Evolutionary conservation across 345 rosid species (phyloP).

Genomic region (Excoecaria cochinchinensis): DNA sequence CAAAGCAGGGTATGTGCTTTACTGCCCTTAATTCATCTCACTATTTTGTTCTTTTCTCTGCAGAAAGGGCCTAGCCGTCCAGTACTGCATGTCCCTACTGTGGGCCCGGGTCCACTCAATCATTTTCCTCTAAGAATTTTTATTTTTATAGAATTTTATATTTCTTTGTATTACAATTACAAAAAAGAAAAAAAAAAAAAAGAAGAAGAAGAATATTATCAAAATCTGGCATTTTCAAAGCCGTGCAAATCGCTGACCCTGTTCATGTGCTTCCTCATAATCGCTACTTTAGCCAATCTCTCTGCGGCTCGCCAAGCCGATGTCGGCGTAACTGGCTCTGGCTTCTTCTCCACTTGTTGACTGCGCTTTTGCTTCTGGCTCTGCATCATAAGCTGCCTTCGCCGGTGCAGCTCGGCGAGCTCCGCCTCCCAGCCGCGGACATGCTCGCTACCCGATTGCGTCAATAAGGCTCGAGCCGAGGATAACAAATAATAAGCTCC

Average conservation of each 20-base stretch:
- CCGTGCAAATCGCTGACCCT: constrained; percentile 96
- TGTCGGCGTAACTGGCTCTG: constrained; percentile 75
- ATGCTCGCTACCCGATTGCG: constrained; percentile 48
- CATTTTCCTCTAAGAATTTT: neutral
- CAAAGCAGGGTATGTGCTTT: neutral
- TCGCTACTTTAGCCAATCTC: constrained; percentile 83
- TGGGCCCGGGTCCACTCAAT: constrained; percentile 13
- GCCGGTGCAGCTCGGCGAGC: constrained; percentile 54
- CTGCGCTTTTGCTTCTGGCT: constrained; percentile 23
- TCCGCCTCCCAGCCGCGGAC: constrained; percentile 61
- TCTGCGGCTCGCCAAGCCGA: constrained; percentile 97
- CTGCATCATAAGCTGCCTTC: constrained; percentile 27
- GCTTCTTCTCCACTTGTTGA: constrained; percentile 40
- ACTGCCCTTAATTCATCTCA: neutral
- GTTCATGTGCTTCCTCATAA: constrained; percentile 85
- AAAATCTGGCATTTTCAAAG: constrained; percentile 91
- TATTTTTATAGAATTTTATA: constrained; percentile 4
- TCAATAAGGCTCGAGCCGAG: constrained; percentile 68
- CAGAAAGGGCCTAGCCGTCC: constrained; percentile 41
- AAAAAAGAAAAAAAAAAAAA: neutral
- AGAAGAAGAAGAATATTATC: constrained; percentile 11
- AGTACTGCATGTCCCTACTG: constrained; percentile 33
- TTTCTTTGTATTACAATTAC: constrained; percentile 38
- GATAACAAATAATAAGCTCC: constrained; percentile 62
- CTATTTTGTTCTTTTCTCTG: neutral